A percentile compares a stretch with the other conserved stretches of the same genome.
phyloP scores from a whole-genome alignment of 2,329 filamentous ascomycete species.

The Calonectria hongkongensis region DNA sequence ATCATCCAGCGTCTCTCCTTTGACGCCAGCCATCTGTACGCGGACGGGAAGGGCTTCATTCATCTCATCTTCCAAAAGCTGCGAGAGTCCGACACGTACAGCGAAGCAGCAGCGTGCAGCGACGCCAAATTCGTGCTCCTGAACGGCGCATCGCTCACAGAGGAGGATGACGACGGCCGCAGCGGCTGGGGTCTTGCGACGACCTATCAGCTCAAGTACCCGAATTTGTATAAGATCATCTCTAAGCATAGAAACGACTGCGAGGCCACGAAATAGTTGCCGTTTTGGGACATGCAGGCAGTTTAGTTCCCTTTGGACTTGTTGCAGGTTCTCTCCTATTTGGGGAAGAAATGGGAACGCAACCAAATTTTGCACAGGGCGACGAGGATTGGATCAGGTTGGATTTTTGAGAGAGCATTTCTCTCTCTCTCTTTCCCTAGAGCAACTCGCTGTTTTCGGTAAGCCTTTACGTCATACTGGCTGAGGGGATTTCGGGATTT shows the following conservation, averaged over 20 bases:
- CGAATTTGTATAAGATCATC: not conserved
- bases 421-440: not conserved
- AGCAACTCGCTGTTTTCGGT: not conserved
- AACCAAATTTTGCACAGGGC: not conserved
- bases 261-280: not conserved
- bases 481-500: not conserved
- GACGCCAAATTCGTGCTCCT: not conserved
- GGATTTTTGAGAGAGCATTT: not conserved
- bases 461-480: not conserved
- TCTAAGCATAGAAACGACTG: not conserved
- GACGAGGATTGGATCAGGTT: not conserved
- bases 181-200: not conserved
- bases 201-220: not conserved
- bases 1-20: not conserved
- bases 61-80: slow-evolving; percentile 12
- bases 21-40: not conserved
- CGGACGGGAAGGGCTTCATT: not conserved
- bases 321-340: not conserved
- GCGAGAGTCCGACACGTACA: not conserved
- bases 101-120: not conserved
- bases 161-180: not conserved
- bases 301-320: not conserved
- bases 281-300: not conserved
- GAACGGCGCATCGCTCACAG: not conserved
- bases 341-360: not conserved